A percentile compares a stretch with the other conserved stretches of the same genome.
Evolutionary conservation across 2,329 filamentous ascomycete genomes (phyloP).

Genomic region (Westerdykella aurantiaca): DNA sequence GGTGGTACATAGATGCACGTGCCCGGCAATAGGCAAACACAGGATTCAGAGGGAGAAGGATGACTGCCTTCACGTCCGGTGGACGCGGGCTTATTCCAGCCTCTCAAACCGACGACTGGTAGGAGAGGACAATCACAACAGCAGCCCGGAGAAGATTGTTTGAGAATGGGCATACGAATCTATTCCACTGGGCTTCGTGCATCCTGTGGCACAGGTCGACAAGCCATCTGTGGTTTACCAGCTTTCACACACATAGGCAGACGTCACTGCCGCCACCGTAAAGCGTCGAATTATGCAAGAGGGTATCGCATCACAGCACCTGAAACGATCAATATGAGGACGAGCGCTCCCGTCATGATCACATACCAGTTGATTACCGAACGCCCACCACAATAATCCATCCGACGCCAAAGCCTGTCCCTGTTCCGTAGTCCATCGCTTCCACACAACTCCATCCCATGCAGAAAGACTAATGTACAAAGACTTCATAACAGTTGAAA

Average conservation of each 20-base stretch:
- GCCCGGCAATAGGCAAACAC: too few species aligned
- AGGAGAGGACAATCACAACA: background rate
- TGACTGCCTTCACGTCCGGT: too few species aligned
- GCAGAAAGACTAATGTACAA: too few species aligned
- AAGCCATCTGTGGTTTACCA: background rate
- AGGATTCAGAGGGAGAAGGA: too few species aligned
- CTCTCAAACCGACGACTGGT: too few species aligned
- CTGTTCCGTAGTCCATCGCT: too few species aligned
- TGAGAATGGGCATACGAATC: background rate
- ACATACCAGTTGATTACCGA: slow-evolving; percentile 1
- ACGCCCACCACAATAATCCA: background rate
- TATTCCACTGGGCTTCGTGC: background rate
- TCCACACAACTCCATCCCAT: too few species aligned
- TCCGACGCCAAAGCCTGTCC: background rate
- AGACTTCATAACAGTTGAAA: too few species aligned
- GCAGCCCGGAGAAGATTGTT: background rate
- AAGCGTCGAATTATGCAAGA: background rate
- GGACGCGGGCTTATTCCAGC: too few species aligned
- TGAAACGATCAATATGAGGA: slow-evolving; percentile 1
- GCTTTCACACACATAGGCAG: background rate
- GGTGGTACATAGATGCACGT: too few species aligned
- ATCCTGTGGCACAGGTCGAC: background rate
- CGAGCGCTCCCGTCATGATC: background rate
- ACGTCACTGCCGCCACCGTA: background rate
- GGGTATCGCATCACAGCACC: background rate